Evolutionary conservation across 305 asterid genomes (phyloP).

Genomic region (Lippia alba): DNA sequence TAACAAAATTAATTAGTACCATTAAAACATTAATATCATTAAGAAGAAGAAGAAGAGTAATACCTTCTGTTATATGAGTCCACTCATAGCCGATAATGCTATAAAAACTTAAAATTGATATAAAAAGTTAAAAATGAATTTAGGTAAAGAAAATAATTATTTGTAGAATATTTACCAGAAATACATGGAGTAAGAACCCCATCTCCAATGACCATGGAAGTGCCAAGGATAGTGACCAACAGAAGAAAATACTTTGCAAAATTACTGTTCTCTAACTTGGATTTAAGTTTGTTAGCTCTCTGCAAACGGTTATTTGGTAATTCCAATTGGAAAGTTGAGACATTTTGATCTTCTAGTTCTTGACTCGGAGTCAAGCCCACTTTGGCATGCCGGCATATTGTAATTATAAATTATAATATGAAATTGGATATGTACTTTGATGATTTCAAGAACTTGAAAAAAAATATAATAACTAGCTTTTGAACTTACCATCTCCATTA

Average conservation of each 20-base stretch:
- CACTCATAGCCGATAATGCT: slow-evolving; percentile 68
- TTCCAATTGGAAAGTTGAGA: slow-evolving; percentile 55
- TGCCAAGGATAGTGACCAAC: slow-evolving; percentile 74
- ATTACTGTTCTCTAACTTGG: slow-evolving; percentile 50
- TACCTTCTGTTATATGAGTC: slow-evolving; percentile 54
- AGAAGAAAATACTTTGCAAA: slow-evolving; percentile 49
- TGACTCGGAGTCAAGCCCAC: slow-evolving; percentile 65
- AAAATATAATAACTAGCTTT: no score
- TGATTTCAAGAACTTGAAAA: no score
- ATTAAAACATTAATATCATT: neutral
- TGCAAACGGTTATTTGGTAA: slow-evolving; percentile 32
- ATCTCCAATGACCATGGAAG: slow-evolving; percentile 82
- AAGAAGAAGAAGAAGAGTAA: no score
- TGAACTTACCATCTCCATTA: no score
- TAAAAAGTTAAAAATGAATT: neutral
- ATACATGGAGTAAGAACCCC: slow-evolving; percentile 80
- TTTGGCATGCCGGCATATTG: slow-evolving; percentile 75
- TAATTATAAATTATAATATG: no score
- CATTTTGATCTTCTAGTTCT: slow-evolving; percentile 55
- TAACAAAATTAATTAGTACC: neutral
- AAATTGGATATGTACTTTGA: no score
- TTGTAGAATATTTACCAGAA: slow-evolving; percentile 40
- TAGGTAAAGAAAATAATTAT: neutral
- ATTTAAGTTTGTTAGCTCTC: slow-evolving; percentile 47
- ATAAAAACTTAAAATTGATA: neutral